Evolutionary conservation across 2,329 filamentous ascomycete species (phyloP).

Genomic region (Aureobasidium subglaciale): DNA sequence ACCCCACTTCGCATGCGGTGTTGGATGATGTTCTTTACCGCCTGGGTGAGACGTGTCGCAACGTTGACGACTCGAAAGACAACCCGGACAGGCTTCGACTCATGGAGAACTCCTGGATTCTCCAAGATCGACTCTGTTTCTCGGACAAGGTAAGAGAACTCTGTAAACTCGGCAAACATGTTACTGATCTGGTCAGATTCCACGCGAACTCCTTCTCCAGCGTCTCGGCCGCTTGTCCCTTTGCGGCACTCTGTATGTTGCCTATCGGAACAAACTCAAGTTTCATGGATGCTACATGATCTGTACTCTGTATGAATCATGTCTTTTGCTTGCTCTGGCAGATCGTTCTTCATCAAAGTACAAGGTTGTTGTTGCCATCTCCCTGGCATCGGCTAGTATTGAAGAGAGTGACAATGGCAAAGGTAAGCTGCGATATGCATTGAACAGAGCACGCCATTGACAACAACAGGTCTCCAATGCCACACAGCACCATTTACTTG

Average conservation of each 20-base stretch:
- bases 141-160: conserved; percentile 54
- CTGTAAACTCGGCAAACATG: background rate
- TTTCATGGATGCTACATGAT: conserved; percentile 77
- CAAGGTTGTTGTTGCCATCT: conserved; percentile 66
- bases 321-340: conserved; percentile 66
- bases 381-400: conserved; percentile 57
- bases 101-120: conserved; percentile 74
- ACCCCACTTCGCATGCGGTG: conserved; percentile 72
- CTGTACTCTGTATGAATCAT: conserved; percentile 73
- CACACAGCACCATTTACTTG: conserved; percentile 81
- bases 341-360: conserved; percentile 60
- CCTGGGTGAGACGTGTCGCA: conserved; percentile 65
- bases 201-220: conserved; percentile 51
- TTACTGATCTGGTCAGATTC: conserved; percentile 19
- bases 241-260: conserved; percentile 76
- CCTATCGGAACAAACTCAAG: conserved; percentile 65
- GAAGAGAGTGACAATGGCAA: conserved; percentile 69
- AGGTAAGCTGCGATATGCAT: conserved; percentile 37
- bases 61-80: conserved; percentile 79
- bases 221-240: conserved; percentile 72
- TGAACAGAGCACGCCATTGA: background rate
- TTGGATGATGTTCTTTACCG: conserved; percentile 66
- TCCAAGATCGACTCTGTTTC: conserved; percentile 76
- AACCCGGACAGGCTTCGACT: conserved; percentile 61
- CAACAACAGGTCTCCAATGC: conserved; percentile 68